These are phyloP conservation scores for Trematosphaeria pertusa DNA, from an alignment of 2,329 filamentous ascomycete genomes.

Conservation along the genomic window DNA sequence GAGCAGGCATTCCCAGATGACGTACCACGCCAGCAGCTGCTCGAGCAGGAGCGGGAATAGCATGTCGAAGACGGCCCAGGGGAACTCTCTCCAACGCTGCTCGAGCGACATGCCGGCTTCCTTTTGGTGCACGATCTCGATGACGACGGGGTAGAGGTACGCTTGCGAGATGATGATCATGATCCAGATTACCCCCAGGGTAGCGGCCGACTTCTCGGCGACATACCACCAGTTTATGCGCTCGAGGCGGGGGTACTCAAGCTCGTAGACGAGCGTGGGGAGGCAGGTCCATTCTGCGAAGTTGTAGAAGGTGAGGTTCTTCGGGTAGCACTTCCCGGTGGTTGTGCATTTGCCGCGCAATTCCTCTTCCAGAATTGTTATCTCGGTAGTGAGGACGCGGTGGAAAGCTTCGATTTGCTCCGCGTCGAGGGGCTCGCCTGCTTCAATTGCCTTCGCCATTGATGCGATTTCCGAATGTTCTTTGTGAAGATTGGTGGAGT, in stretches of 20 bases:
- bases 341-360: constrained; percentile 67
- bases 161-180: constrained; percentile 82
- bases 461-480: constrained; percentile 65
- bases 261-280: constrained; percentile 80
- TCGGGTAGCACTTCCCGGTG: constrained; percentile 65
- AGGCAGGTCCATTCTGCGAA: constrained; percentile 77
- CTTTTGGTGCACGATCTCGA: constrained; percentile 71
- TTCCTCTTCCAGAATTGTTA: constrained; percentile 69
- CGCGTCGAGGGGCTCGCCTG: constrained; percentile 64
- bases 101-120: constrained; percentile 67
- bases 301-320: constrained; percentile 70
- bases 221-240: constrained; percentile 77
- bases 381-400: constrained; percentile 70
- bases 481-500: constrained; percentile 52
- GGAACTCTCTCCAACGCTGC: constrained; percentile 71
- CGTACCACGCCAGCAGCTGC: constrained; percentile 78
- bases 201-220: constrained; percentile 72
- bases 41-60: constrained; percentile 82
- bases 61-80: constrained; percentile 76
- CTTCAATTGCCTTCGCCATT: constrained; percentile 68
- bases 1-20: constrained; percentile 74
- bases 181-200: constrained; percentile 75
- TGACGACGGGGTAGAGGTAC: constrained; percentile 78
- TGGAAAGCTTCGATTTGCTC: constrained; percentile 70
- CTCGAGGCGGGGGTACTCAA: constrained; percentile 76